These are phyloP conservation scores for Epichloe hybrida DNA, from an alignment of 2,329 filamentous ascomycete species.

Conservation along the genomic window DNA sequence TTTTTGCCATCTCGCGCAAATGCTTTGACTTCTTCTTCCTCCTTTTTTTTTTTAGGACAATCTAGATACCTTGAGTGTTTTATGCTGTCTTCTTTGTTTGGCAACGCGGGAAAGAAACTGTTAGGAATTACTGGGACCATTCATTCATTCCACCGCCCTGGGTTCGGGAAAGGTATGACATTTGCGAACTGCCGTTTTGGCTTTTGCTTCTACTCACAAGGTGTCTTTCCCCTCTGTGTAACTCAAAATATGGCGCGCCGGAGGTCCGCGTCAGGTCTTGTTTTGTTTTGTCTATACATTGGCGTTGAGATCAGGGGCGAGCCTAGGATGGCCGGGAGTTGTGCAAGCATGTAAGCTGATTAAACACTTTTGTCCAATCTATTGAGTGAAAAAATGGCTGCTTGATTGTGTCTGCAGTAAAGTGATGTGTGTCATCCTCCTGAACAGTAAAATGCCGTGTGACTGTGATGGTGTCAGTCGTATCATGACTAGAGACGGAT, in stretches of 20 bases:
- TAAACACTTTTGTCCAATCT: neutral
- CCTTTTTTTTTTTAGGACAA: no score
- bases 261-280: neutral
- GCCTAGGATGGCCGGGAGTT: neutral
- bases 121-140: neutral
- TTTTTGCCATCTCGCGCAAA: no score
- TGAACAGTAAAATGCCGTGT: no score
- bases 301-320: neutral
- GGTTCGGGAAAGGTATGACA: neutral
- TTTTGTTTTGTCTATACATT: neutral
- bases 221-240: neutral
- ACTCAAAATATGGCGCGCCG: neutral
- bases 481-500: no score
- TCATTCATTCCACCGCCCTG: neutral
- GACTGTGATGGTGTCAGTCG: no score
- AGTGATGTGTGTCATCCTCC: no score
- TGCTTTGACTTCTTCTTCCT: no score
- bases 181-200: neutral
- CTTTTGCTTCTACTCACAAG: neutral
- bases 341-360: neutral
- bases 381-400: no score
- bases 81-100: neutral
- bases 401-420: no score
- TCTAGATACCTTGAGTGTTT: neutral
- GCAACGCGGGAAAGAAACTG: neutral